These are phyloP conservation scores for Fusarium heterosporum DNA, from an alignment of 2,329 filamentous ascomycete species.

Conservation along the genomic window DNA sequence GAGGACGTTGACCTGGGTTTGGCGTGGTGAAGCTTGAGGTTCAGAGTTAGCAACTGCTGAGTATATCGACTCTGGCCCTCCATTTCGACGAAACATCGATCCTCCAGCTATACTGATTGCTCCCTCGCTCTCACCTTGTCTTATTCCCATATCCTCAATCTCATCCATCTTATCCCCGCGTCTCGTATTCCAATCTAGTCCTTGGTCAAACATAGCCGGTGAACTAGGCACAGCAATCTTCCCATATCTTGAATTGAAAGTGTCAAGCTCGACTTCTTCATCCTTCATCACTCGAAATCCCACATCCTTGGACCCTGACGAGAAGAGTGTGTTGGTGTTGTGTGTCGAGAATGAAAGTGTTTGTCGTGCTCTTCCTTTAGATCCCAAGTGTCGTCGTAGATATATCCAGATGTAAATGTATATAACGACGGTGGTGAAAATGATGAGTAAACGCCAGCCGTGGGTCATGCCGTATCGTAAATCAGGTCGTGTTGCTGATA, in stretches of 20 bases:
- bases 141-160: conserved; percentile 1
- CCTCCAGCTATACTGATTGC: neutral
- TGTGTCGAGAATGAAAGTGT: conserved; percentile 10
- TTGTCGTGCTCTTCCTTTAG: neutral
- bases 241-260: conserved; percentile 9
- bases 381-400: conserved; percentile 22
- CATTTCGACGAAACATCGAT: neutral
- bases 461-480: conserved; percentile 60
- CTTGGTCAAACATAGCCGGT: conserved; percentile 11
- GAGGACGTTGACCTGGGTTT: conserved; percentile 3
- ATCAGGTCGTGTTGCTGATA: conserved; percentile 51
- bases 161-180: conserved; percentile 12
- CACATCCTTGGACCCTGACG: conserved; percentile 10
- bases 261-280: conserved; percentile 24
- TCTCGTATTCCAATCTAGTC: neutral
- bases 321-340: conserved; percentile 17
- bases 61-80: conserved; percentile 5
- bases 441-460: conserved; percentile 59
- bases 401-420: conserved; percentile 56
- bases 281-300: conserved; percentile 28
- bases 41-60: conserved; percentile 25
- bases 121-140: conserved; percentile 10
- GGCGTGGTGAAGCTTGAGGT: conserved; percentile 4
- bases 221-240: neutral
- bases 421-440: conserved; percentile 54